Base-by-base conservation (phyloP, 2,329 filamentous ascomycete genomes). In the Tympanopsis confertula region DNA sequence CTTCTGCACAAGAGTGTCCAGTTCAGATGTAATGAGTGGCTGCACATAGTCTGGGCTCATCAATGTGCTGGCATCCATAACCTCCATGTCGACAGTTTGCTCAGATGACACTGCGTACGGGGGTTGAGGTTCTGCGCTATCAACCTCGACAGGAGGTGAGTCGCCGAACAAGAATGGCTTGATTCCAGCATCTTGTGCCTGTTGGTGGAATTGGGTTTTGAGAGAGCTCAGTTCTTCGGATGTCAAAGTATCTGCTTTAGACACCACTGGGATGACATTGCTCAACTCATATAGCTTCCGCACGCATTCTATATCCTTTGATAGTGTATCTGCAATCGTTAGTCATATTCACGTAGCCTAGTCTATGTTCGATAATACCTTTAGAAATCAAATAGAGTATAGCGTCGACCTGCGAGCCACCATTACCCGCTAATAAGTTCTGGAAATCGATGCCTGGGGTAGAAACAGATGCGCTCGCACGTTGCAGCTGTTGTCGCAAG, bases 31-130 rank as follows among this genome's bases (percentile, higher is more conserved):
- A 3, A 84, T 61, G 4, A 95, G 66, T 1, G 89, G 89, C 43
- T 86, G 81, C 13, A 91, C 66, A 52, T 95, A 96, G 49, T 91
- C 84, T 1, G 88, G 81, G 39, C 80, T 87, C 89, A 96, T 96
- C 14, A 96, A 69, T 0, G 94, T 66, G 50, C 86, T 94, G 14
- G 88, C 89, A 54, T 96, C 89, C 80, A 96, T 93, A 32, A 71
- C 77, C 28, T 94, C 86, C 42, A 77, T 63, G 49, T 95, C 86
- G 17, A 74, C 72, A 1, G 71, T 74, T 18, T 74, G 66, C 12
- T 74, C 73, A 15, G 83, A 91, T 1, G 89, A 95, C 15, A 94
- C 70, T 1, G 85, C 77, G 51, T 85, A 93, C 3, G 80, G 75
- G 41, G 63, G 62, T 12, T 56, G 54, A 2, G 57, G 49, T n/a